Evolutionary conservation across 2,329 filamentous ascomycete species (phyloP).

Genomic region (Chrysoporthe austroafricana): DNA sequence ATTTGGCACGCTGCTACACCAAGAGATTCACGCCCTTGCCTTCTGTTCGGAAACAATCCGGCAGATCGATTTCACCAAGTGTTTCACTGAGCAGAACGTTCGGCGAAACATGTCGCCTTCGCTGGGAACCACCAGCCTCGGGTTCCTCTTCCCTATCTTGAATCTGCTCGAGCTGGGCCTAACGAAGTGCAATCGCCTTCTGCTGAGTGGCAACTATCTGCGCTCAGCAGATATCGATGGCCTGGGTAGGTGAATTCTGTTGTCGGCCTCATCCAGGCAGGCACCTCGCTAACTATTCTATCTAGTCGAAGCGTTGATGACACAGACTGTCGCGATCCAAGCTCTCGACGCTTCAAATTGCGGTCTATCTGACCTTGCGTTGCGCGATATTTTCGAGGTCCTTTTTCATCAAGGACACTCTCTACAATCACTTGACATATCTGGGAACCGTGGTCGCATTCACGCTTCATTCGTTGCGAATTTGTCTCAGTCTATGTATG

Average conservation of each 20-base stretch:
- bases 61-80: conserved; percentile 57
- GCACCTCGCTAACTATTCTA: conserved; percentile 11
- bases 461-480: conserved; percentile 51
- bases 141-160: conserved; percentile 47
- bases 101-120: conserved; percentile 22
- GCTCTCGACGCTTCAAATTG: conserved; percentile 57
- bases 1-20: conserved; percentile 55
- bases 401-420: conserved; percentile 50
- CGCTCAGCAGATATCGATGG: conserved; percentile 52
- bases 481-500: conserved; percentile 47
- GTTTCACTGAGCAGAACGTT: conserved; percentile 35
- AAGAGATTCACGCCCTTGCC: conserved; percentile 59
- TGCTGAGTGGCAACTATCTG: conserved; percentile 54
- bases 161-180: conserved; percentile 46
- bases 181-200: conserved; percentile 56
- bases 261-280: conserved; percentile 12
- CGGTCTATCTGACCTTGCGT: conserved; percentile 52
- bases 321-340: conserved; percentile 44
- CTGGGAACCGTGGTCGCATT: conserved; percentile 56
- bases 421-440: conserved; percentile 55
- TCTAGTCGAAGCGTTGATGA: conserved; percentile 36
- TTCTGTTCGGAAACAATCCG: conserved; percentile 60
- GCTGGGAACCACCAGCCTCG: conserved; percentile 29
- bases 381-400: conserved; percentile 52
- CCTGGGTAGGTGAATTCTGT: conserved; percentile 43